Percentiles rank a stretch among this genome's conserved stretches.
Conservation (phyloP, 2,329 filamentous ascomycete species). For the Aspergillus pseudoglaucus region DNA sequence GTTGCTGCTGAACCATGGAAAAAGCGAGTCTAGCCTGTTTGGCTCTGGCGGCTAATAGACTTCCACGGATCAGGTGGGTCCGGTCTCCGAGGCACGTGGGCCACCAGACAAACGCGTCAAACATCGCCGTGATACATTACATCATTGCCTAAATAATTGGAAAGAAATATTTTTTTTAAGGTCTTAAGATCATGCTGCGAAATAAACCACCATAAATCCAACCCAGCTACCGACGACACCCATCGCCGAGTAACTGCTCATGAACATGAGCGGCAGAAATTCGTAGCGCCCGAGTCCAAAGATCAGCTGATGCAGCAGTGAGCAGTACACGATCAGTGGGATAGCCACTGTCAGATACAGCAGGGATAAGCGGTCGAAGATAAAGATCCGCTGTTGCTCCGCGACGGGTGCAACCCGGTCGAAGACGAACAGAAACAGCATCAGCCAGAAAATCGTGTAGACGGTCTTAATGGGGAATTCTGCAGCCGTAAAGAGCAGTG, state of each 20-base stretch:
- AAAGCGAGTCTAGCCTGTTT: slow-evolving; percentile 4
- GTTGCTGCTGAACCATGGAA: slow-evolving; percentile 8
- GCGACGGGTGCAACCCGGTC: slow-evolving; percentile 82
- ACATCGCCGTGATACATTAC: slow-evolving; percentile 9
- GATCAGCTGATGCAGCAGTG: slow-evolving; percentile 70
- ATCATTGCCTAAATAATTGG: slow-evolving; percentile 7
- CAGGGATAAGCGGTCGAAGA: slow-evolving; percentile 84
- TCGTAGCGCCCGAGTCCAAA: slow-evolving; percentile 70
- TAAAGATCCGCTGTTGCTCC: slow-evolving; percentile 70
- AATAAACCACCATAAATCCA: slow-evolving; percentile 89
- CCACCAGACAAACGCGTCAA: slow-evolving; percentile 11
- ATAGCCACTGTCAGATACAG: slow-evolving; percentile 86
- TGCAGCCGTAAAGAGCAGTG: slow-evolving; percentile 80
- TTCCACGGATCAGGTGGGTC: slow-evolving; percentile 15
- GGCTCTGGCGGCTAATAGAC: slow-evolving; percentile 12
- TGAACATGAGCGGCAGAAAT: slow-evolving; percentile 95
- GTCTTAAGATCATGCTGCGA: slow-evolving; percentile 30
- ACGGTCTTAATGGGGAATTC: slow-evolving; percentile 92
- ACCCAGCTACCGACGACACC: slow-evolving; percentile 96
- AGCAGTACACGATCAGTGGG: slow-evolving; percentile 83
- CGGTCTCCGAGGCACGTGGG: slow-evolving; percentile 11
- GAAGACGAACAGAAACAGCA: slow-evolving; percentile 78
- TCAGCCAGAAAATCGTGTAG: slow-evolving; percentile 88
- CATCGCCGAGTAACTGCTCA: slow-evolving; percentile 84
- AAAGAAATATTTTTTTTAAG: not conserved